These are phyloP conservation scores for Coniochaeta hoffmannii DNA, from an alignment of 2,329 filamentous ascomycete species.

Conservation along the genomic window DNA sequence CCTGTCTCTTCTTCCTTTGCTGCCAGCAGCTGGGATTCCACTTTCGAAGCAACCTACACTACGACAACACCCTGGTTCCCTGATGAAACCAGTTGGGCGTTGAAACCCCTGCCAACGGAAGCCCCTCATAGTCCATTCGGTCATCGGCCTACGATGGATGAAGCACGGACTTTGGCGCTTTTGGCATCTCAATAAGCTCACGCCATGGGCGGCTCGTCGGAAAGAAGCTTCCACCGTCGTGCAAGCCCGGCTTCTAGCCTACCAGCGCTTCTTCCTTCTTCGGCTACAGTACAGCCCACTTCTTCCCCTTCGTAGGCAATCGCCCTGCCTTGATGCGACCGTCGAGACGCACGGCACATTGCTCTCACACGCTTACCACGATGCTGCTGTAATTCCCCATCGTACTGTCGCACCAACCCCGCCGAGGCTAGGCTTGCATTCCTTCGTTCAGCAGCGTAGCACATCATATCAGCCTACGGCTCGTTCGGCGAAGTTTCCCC, in stretches of 20 bases:
- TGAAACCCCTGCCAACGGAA: neutral
- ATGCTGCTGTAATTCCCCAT: neutral
- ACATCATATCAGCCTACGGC: slow-evolving; percentile 39
- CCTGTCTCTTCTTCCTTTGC: neutral
- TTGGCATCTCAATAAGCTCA: neutral
- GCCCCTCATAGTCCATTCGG: neutral
- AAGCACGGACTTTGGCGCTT: slow-evolving; percentile 3
- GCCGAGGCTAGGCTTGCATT: slow-evolving; percentile 4
- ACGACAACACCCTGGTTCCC: slow-evolving; percentile 1
- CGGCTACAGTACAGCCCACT: neutral
- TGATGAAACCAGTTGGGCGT: slow-evolving; percentile 1
- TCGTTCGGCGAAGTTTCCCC: slow-evolving; percentile 37
- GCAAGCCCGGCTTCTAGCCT: neutral
- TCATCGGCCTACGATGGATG: neutral
- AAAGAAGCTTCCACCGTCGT: slow-evolving; percentile 4
- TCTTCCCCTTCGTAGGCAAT: neutral
- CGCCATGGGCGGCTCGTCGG: neutral
- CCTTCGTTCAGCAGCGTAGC: slow-evolving; percentile 14
- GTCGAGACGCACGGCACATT: neutral
- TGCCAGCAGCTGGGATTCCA: neutral
- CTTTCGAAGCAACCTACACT: neutral
- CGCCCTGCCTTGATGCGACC: neutral
- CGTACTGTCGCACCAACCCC: neutral
- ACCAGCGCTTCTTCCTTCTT: neutral
- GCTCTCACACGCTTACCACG: slow-evolving; percentile 1